Conservation (phyloP, 139 green algal species). For the Diplosphaera chodatii region DNA sequence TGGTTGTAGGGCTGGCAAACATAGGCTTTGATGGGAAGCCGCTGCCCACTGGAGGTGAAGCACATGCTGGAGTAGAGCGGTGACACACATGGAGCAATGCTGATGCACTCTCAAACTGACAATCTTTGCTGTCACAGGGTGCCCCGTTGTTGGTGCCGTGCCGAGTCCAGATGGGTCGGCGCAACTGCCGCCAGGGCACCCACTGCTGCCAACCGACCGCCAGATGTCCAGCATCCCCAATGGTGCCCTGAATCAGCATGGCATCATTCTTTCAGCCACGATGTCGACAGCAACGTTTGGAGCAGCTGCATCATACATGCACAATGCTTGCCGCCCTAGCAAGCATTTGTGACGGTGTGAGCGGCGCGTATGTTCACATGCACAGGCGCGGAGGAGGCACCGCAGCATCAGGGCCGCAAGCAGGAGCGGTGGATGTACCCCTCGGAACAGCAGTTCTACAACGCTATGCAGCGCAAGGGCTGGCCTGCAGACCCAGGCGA, state of each 20-base stretch:
- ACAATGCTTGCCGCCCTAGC: too few species aligned
- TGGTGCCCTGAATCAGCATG: too few species aligned
- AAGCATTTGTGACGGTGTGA: background rate
- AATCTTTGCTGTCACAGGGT: background rate
- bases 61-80: too few species aligned
- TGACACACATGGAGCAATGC: too few species aligned
- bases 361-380: background rate
- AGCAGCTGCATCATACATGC: too few species aligned
- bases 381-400: background rate
- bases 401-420: constrained; percentile 1
- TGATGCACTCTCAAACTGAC: too few species aligned
- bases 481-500: constrained; percentile 70
- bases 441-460: constrained; percentile 88
- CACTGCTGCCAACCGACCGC: background rate
- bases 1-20: background rate
- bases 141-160: background rate
- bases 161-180: background rate
- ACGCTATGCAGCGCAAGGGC: constrained; percentile 89
- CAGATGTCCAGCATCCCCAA: background rate
- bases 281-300: too few species aligned
- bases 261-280: too few species aligned
- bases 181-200: background rate
- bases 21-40: background rate
- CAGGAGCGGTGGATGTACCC: constrained; percentile 73
- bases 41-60: background rate